Base-by-base conservation (phyloP, 441 rosid species). In the Syzygium malaccense region DNA sequence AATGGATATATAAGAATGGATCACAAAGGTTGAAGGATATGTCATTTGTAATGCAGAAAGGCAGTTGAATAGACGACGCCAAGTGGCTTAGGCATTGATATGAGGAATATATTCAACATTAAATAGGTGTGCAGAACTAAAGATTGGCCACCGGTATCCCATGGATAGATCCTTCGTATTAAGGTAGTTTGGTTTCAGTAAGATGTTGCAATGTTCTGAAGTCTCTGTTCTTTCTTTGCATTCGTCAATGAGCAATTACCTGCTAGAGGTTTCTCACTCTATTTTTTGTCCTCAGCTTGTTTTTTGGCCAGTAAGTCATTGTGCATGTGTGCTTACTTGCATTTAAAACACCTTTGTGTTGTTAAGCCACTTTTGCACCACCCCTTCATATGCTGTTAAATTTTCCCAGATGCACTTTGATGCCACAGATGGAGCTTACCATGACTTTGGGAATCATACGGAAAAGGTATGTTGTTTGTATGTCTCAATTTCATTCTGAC, bases 391-490 rank as follows among this genome's bases (percentile, higher is more conserved):
- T 60, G 37, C 89, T 89, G 85, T 87, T 93, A 68, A 85, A 55
- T 86, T 89, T 91, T 62, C 86, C 87, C 99, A 98, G 99, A 95
- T 97, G 96, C 99, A 98, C 90, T 94, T 95, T 87, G 97, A 98
- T 92, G 91, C 94, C 88, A 92, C 91, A 56, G 90, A 92, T 92
- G 99, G 99, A 94, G 96, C 98, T 89, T 98, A 96, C 92, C 95
- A 95, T 89, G 99, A 98, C 92, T 98, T 92, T 86, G 99, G 99
- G 78, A 98, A 98, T 93, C 99, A 98, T 88, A 96, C 99, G 32
- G 99, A 97, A 92, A 97, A 96, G 96, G 99, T 97, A 92, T 78
- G 91, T 30, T 75, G 79, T 37, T 60, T 18, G 57, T 6, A 60
- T 25, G 25, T 71, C 41, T 68, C 49, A 20, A 25, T n/a, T 68